Evolutionary conservation across 2,329 filamentous ascomycete genomes (phyloP), one percentile per base, ranked within the genome.

Genomic region (Fusarium coffeatum): DNA sequence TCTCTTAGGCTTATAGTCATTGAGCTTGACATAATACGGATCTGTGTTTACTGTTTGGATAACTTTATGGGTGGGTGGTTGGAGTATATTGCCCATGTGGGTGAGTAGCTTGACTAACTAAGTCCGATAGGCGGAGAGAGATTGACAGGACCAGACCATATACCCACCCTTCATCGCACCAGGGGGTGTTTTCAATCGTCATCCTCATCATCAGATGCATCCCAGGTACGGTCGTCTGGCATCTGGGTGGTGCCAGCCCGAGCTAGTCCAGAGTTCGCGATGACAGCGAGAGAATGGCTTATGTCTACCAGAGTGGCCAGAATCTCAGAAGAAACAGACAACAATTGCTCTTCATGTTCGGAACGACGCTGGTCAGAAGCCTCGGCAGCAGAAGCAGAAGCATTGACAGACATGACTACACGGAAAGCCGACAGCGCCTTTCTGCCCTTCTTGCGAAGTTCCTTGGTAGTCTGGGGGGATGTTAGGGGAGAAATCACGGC

Each of bases 271-370:
- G 4, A 10, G 0, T 10, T 34, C 16, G 32, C 32, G 32, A 34
- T 18, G 32, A 3, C 3, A 34, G 32, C 9, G 34, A 37, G 32
- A 34, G 1, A 3, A 2, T 34, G 10, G 1, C 5, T 18, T 1
- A 34, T 37, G 0, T 37, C 34, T n/a, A 37, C 1, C 18, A 37
- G 18, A 37, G 34, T 12, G 5, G 10, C 34, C 18, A 37, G 18
- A 0, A 37, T 37, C 0, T 37, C 0, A 0, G 34, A 4, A 1
- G 10, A n/a, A n/a, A n/a, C 10, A n/a, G 6, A 1, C 18, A 3
- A 3, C 6, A 3, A 1, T 0, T 37, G 34, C 16, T 3, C 32
- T 10, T 34, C 32, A 34, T 0, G 2, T 10, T 18, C 0, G 16
- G 5, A 0, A 16, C 32, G 16, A 34, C 32, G 32, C 18, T 12